phyloP scores from a whole-genome alignment of 169 alveolate species.

The Blepharisma undulans region DNA sequence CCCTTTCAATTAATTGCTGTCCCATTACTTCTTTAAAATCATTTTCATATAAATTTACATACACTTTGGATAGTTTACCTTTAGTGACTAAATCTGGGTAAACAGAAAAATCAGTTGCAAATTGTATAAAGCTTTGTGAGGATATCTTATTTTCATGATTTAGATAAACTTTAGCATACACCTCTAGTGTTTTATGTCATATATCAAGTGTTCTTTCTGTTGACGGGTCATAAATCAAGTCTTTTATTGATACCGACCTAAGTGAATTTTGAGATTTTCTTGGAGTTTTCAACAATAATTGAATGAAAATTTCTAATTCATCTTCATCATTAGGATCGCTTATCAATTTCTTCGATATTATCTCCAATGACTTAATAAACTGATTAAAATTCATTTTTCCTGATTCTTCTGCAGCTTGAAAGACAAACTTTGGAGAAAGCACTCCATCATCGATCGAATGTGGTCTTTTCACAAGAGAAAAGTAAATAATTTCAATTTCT shows the following conservation, averaged over 20 bases:
- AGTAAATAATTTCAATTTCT: background rate
- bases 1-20: background rate
- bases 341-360: background rate
- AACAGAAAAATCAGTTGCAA: background rate
- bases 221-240: background rate
- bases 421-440: background rate
- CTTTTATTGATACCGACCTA: background rate
- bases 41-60: background rate
- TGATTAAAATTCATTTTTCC: background rate
- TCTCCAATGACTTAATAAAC: background rate
- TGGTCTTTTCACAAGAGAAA: background rate
- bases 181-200: background rate
- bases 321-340: background rate
- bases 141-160: background rate
- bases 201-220: background rate
- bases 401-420: background rate
- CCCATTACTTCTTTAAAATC: background rate
- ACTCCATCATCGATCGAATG: background rate
- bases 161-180: background rate
- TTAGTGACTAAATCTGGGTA: background rate
- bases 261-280: background rate
- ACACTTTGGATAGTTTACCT: background rate
- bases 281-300: background rate
- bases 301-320: background rate
- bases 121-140: background rate